Evolutionary conservation across 1,139 yeast genomes (phyloP).

Genomic region (Hyphopichia wangnamkhiaoensis): DNA sequence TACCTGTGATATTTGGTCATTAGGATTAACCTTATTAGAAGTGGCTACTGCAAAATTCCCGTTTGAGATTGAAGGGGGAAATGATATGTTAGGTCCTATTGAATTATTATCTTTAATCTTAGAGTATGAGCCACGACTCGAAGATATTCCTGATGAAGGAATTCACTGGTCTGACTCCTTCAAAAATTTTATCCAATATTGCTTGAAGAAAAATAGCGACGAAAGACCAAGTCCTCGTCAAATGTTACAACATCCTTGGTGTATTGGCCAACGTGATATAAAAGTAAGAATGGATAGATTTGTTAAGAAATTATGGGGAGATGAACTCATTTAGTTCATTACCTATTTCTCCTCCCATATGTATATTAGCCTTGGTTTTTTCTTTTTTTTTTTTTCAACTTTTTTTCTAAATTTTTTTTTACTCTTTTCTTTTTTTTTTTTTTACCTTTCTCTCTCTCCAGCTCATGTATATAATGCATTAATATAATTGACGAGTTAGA

Average conservation of each 20-base stretch:
- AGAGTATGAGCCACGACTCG: slow-evolving; percentile 75
- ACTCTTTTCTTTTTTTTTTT: slow-evolving; percentile 1
- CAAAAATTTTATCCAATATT: slow-evolving; percentile 77
- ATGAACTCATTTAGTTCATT: slow-evolving; percentile 4
- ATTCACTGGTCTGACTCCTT: slow-evolving; percentile 83
- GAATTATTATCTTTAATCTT: slow-evolving; percentile 81
- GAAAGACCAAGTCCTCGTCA: slow-evolving; percentile 91
- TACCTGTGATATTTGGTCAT: slow-evolving; percentile 94
- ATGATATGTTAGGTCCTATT: slow-evolving; percentile 61
- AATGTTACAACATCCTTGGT: slow-evolving; percentile 92
- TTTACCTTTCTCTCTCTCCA: background rate
- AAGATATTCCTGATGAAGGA: slow-evolving; percentile 74
- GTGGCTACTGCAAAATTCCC: slow-evolving; percentile 92
- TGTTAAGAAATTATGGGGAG: slow-evolving; percentile 79
- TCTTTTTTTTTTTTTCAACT: background rate
- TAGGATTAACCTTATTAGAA: slow-evolving; percentile 87
- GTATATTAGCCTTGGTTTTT: background rate
- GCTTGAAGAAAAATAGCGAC: slow-evolving; percentile 76
- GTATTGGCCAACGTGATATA: slow-evolving; percentile 67
- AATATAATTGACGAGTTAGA: too few relatives aligned
- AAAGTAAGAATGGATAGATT: slow-evolving; percentile 85
- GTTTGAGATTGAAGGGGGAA: slow-evolving; percentile 34
- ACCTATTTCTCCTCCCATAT: slow-evolving; percentile 1
- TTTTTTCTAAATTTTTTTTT: background rate
- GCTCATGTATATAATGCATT: too few relatives aligned